Evolutionary conservation across 345 rosid genomes (phyloP).

Genomic region (Euphorbia tirucalli): DNA sequence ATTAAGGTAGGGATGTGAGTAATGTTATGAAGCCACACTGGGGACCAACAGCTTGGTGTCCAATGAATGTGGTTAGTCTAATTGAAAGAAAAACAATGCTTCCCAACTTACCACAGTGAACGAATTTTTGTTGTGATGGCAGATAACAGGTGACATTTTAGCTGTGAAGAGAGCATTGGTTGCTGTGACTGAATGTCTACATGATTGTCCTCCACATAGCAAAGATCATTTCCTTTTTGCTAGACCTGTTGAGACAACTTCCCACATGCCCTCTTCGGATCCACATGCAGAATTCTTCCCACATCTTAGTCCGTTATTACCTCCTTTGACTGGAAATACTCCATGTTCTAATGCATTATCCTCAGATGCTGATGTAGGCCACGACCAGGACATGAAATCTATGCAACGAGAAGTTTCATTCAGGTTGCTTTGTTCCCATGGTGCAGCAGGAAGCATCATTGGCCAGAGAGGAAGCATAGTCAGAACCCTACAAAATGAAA

Average conservation of each 20-base stretch:
- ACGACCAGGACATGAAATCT: slow-evolving; percentile 14
- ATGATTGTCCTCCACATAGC: slow-evolving; percentile 33
- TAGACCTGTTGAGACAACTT: slow-evolving; percentile 31
- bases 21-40: not conserved
- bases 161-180: slow-evolving; percentile 68
- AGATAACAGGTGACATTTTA: slow-evolving; percentile 54
- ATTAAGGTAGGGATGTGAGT: not conserved
- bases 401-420: slow-evolving; percentile 40
- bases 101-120: not conserved
- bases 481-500: slow-evolving; percentile 51
- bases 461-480: slow-evolving; percentile 56
- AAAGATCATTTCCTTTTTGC: slow-evolving; percentile 12
- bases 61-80: not conserved
- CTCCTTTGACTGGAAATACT: slow-evolving; percentile 24
- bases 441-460: slow-evolving; percentile 60
- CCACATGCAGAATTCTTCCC: slow-evolving; percentile 53
- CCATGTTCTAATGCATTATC: slow-evolving; percentile 20
- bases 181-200: slow-evolving; percentile 47
- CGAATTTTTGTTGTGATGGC: slow-evolving; percentile 10
- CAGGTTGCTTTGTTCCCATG: slow-evolving; percentile 48
- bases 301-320: slow-evolving; percentile 36
- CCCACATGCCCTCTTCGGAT: slow-evolving; percentile 27
- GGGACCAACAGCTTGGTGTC: not conserved
- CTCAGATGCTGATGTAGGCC: slow-evolving; percentile 22
- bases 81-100: not conserved